Conservation (phyloP, 192 early-diverging fungal genomes). For the Linnemannia hyalina region DNA sequence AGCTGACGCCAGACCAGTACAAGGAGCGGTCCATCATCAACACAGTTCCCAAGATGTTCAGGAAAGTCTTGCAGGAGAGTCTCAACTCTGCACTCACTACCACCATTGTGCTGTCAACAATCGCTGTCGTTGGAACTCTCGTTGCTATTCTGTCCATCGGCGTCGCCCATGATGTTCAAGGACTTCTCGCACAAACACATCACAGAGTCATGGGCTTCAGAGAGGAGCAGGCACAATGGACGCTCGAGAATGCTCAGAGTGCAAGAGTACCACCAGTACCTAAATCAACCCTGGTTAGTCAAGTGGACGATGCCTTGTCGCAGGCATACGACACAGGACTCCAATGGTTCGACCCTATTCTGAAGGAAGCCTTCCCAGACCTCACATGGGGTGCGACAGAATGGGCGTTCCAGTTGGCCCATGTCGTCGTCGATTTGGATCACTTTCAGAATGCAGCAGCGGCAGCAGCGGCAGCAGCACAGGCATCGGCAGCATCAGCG, state of each 20-base stretch:
- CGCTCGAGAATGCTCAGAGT: background rate
- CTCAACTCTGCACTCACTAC: slow-evolving; percentile 48
- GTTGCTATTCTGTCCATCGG: slow-evolving; percentile 29
- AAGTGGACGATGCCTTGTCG: slow-evolving; percentile 20
- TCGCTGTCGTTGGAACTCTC: slow-evolving; percentile 19
- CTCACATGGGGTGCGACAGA: slow-evolving; percentile 40
- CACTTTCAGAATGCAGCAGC: background rate
- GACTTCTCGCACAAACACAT: slow-evolving; percentile 41
- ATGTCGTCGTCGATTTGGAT: slow-evolving; percentile 33
- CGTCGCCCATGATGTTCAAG: slow-evolving; percentile 48
- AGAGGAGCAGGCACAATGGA: slow-evolving; percentile 4
- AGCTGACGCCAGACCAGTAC: slow-evolving; percentile 12
- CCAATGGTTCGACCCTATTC: slow-evolving; percentile 44
- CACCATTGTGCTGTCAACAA: slow-evolving; percentile 28
- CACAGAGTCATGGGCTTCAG: slow-evolving; percentile 19
- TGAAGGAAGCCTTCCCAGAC: slow-evolving; percentile 44
- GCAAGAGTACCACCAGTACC: background rate
- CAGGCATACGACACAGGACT: slow-evolving; percentile 41
- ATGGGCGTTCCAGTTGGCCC: slow-evolving; percentile 38
- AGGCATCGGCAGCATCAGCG: background rate
- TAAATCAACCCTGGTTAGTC: background rate
- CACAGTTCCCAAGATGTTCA: slow-evolving; percentile 12
- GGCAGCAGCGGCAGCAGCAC: background rate
- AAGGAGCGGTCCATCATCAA: slow-evolving; percentile 27
- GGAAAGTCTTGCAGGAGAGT: slow-evolving; percentile 28